Conservation (phyloP, 1,284 basidiomycete genomes). For the Cutaneotrichosporon arboriforme region DNA sequence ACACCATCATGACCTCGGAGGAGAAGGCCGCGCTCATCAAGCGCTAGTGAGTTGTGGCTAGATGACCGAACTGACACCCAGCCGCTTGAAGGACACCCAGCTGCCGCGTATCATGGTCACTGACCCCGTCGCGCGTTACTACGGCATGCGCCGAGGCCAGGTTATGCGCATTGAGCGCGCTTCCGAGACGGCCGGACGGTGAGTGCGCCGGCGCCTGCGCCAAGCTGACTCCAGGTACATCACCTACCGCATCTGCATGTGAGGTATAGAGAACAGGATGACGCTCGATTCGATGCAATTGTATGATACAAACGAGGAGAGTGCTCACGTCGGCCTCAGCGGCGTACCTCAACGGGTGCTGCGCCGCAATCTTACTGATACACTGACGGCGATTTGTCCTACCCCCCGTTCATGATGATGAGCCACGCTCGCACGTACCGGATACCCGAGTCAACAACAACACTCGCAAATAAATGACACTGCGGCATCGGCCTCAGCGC, state of each 20-base stretch:
- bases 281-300: constrained; percentile 2
- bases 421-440: no score
- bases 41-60: constrained; percentile 70
- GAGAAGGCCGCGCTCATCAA: constrained; percentile 83
- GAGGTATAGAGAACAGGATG: constrained; percentile 4
- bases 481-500: no score
- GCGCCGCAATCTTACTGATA: no score
- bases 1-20: constrained; percentile 78
- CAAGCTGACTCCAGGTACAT: constrained; percentile 34
- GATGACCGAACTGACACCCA: constrained; percentile 38
- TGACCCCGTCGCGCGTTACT: constrained; percentile 96
- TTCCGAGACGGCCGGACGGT: constrained; percentile 93
- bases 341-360: no score
- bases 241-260: constrained; percentile 49
- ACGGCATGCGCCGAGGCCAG: constrained; percentile 88
- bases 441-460: no score
- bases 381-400: no score
- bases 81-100: constrained; percentile 96
- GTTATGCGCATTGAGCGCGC: constrained; percentile 98
- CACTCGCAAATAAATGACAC: no score
- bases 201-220: constrained; percentile 15
- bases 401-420: no score
- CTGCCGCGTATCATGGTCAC: constrained; percentile 91
- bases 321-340: no score
- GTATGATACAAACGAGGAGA: constrained; percentile 5